Evolutionary conservation across 208 protist species (phyloP).

Genomic region (Acanthamoeba lugdunensis): DNA sequence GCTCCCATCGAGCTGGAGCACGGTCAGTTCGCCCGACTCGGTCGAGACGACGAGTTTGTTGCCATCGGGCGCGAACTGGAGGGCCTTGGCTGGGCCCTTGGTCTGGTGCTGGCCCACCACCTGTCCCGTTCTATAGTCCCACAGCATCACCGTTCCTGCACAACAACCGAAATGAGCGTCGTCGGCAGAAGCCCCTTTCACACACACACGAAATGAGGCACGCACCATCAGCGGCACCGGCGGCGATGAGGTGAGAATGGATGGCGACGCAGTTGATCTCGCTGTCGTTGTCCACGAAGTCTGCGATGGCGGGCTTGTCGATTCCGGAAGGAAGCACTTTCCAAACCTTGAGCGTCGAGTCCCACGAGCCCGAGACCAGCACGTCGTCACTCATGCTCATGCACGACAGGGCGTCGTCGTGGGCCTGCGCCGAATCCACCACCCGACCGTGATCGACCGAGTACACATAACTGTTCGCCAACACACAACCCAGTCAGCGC

Average conservation of each 20-base stretch:
- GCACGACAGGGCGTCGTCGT: slow-evolving; percentile 85
- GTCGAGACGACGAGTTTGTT: neutral
- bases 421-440: slow-evolving; percentile 68
- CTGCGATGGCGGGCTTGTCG: slow-evolving; percentile 9
- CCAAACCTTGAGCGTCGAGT: slow-evolving; percentile 61
- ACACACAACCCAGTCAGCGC: too few species aligned
- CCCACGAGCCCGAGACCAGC: slow-evolving; percentile 69
- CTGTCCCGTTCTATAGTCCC: slow-evolving; percentile 24
- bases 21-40: neutral
- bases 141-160: slow-evolving; percentile 59
- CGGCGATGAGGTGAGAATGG: neutral
- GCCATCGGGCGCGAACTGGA: slow-evolving; percentile 50
- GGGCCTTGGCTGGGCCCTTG: neutral
- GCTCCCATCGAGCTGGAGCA: slow-evolving; percentile 36
- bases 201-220: neutral
- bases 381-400: slow-evolving; percentile 74
- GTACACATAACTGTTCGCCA: slow-evolving; percentile 82
- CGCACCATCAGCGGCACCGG: slow-evolving; percentile 27
- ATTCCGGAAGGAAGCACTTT: slow-evolving; percentile 52
- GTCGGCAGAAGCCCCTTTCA: too few species aligned
- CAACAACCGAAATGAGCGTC: neutral
- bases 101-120: slow-evolving; percentile 21
- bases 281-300: slow-evolving; percentile 62
- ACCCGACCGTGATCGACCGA: slow-evolving; percentile 83
- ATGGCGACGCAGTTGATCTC: slow-evolving; percentile 62